These are phyloP conservation scores for Kwoniella heveanensis DNA, from an alignment of 768 basidiomycete species.

Conservation along the genomic window DNA sequence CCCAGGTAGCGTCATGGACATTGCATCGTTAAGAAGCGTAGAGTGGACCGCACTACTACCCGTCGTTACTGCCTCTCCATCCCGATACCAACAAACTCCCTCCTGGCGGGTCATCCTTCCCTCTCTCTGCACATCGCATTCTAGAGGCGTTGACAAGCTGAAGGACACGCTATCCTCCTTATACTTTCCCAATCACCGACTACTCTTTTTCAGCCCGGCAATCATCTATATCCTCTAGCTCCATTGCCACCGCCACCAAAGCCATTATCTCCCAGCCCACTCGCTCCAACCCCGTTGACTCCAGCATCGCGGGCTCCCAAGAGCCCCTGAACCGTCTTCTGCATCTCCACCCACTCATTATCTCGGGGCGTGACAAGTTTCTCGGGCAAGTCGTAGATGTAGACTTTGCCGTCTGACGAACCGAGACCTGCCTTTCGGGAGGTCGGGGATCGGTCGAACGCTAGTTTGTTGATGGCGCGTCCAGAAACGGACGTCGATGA, in stretches of 20 bases:
- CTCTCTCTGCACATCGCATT: no score
- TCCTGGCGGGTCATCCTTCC: no score
- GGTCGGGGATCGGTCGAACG: constrained; percentile 90
- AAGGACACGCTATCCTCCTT: no score
- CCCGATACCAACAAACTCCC: no score
- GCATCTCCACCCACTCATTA: constrained; percentile 89
- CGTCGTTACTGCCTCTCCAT: no score
- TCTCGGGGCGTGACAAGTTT: constrained; percentile 77
- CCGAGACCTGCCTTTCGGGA: constrained; percentile 79
- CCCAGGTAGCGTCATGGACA: no score
- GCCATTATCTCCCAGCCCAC: background rate
- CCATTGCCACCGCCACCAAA: background rate
- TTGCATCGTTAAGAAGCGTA: no score
- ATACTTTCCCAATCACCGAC: no score
- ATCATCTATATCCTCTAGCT: constrained; percentile 6
- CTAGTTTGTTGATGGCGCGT: constrained; percentile 88
- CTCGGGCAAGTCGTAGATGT: constrained; percentile 94
- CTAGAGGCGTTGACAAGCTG: no score
- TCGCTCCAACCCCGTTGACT: background rate
- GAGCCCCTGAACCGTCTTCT: constrained; percentile 78
- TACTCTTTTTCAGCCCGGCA: background rate
- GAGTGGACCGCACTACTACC: no score
- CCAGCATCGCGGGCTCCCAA: constrained; percentile 18
- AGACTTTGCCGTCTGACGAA: constrained; percentile 86
- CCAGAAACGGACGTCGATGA: constrained; percentile 78